Base-by-base conservation (phyloP, 2,329 filamentous ascomycete genomes). In the Dothistroma pini region DNA sequence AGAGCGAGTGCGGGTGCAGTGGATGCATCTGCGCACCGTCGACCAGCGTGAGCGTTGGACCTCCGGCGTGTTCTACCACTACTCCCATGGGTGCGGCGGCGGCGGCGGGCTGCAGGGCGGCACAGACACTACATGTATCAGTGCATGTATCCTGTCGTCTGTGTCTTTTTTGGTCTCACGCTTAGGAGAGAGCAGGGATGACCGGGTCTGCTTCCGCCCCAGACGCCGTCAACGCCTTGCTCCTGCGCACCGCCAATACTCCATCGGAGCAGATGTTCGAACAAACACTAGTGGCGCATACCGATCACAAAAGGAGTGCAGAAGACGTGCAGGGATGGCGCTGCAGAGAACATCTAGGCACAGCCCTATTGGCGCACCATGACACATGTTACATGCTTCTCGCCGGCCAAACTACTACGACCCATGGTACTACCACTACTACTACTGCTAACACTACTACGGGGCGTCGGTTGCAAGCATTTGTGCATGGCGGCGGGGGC, bases 21-120 rank as follows among this genome's bases (percentile, higher is more conserved):
- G 58, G 29, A 21, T 60, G 62, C 58, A 63, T 55, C 38, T 62
- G 58, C 34, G 44, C 31, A 12, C 51, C 49, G 47, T 44, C 31
- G 31, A 31, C 21, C 48, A 51, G 41, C 41, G 41, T 8, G 12
- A n/a, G 38, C n/a, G n/a, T n/a, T n/a, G n/a, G 14, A 6, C 1
- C 12, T 41, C 14, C 38, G 38, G 12, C n/a, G 38, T 6, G 14
- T 41, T 41, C 9, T 35, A 41, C 38, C 38, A 41, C 38, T 11
- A 16, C 38, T 16, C 38, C n/a, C n/a, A n/a, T 41, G 38, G 38
- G 8, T 41, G 38, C 38, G 38, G 38, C 8, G 38, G 38, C n/a
- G n/a, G n/a, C 25, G 25, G 41, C 41, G 10, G 34, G 34, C 34
- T 44, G 41, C 41, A 44, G 14, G 8, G 41, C 41, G 41, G 41